Evolutionary conservation across 225 moss, liverwort and hornwort species (phyloP), one percentile per base, ranked within the genome.

Genomic region (Pseudisothecium myosuroides): DNA sequence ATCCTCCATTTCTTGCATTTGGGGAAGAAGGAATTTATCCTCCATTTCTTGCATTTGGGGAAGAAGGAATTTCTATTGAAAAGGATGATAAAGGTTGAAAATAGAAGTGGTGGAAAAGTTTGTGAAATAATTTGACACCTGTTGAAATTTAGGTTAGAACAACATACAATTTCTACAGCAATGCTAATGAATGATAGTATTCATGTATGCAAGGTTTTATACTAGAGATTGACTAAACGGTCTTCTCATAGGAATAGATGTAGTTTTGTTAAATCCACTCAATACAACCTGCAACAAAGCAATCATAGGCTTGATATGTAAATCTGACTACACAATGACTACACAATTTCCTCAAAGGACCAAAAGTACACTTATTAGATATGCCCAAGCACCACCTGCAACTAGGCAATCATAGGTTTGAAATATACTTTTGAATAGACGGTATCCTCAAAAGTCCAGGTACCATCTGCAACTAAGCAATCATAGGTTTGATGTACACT

Each of bases 191-290:
- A 78, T 10, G 56, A 55, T 17, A 26, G 4, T 11, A 56, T n/a
- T 56, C 4, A 5, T 0, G 0, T 9, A 4, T 23, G 0, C 9
- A 24, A 56, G 26, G 17, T 26, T 79, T n/a, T 1, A 0, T 24
- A n/a, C 2, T 4, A 26, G 0, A 78, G 4, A n/a, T 54, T 37
- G 24, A 24, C 9, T 14, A 24, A 4, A 37, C 0, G 15, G 0
- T 9, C 23, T 2, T 4, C 14, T 54, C 0, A 0, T 9, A 5
- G 21, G 55, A 15, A 0, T 14, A 15, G 1, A 36, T 37, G 37
- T 9, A 15, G 9, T 9, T 47, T 32, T 74, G 45, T 2, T 17
- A 45, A 1, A 28, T 9, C 2, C 1, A 1, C 12, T 76, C 22
- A 36, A 21, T 1, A 76, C 34, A 22, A 52, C 8, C 0, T 52